Evolutionary conservation across 176 grass and related monocot genomes (phyloP).

Genomic region (Aechmea fasciata): DNA sequence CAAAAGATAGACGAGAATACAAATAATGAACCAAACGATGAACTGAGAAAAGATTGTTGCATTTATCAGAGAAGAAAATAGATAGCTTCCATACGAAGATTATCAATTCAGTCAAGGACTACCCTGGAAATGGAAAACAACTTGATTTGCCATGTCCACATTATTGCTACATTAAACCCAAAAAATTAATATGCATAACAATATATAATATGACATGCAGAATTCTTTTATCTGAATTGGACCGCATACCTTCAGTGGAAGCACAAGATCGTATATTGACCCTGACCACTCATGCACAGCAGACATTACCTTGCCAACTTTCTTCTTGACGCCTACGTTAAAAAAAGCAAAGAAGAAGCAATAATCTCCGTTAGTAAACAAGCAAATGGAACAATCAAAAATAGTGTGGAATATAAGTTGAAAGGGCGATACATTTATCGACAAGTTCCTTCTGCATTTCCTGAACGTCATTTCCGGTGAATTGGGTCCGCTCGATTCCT

Average conservation of each 20-base stretch:
- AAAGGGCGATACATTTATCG: conserved; percentile 36
- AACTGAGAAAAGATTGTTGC: no score
- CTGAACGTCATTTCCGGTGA: conserved; percentile 46
- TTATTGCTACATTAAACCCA: background rate
- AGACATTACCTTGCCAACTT: conserved; percentile 39
- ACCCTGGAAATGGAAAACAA: background rate
- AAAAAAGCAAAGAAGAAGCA: background rate
- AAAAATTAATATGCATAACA: background rate
- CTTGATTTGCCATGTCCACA: background rate
- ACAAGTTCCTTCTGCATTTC: conserved; percentile 27
- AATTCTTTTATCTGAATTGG: background rate
- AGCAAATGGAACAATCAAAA: conserved; percentile 8
- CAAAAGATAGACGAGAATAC: no score
- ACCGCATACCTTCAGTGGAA: conserved; percentile 37
- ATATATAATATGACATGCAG: background rate
- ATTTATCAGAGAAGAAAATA: no score
- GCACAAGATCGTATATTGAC: conserved; percentile 22
- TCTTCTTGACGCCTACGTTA: conserved; percentile 48
- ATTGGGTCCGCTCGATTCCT: conserved; percentile 39
- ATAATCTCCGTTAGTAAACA: background rate
- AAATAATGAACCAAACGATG: background rate
- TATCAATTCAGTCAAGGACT: no score
- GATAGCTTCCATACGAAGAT: no score
- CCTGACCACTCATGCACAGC: conserved; percentile 30
- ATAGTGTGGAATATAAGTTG: background rate